Evolutionary conservation across 1,284 basidiomycete genomes (phyloP).

Genomic region (Cerrena zonata): DNA sequence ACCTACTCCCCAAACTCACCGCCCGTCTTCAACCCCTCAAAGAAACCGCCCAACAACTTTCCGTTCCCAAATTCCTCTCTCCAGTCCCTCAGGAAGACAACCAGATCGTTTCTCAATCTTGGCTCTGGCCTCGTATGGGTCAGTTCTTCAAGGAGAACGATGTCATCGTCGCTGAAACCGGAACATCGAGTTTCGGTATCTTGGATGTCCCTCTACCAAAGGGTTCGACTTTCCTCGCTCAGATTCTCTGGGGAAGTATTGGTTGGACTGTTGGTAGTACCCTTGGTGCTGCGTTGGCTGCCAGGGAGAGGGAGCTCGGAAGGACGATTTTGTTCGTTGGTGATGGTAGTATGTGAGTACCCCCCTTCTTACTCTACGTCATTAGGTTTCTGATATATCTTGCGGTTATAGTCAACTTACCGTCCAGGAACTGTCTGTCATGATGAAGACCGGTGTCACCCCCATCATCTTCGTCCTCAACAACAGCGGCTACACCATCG

Average conservation of each 20-base stretch:
- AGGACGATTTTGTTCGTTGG: conserved; percentile 85
- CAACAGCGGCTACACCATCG: conserved; percentile 87
- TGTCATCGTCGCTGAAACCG: conserved; percentile 82
- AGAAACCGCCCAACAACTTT: conserved; percentile 34
- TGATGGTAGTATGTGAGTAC: conserved; percentile 65
- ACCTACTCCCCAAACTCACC: conserved; percentile 64
- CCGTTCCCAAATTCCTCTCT: conserved; percentile 44
- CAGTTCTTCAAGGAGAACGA: conserved; percentile 75
- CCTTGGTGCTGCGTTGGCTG: conserved; percentile 76
- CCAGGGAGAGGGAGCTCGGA: conserved; percentile 54
- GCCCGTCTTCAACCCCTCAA: conserved; percentile 43
- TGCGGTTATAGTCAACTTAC: conserved; percentile 51
- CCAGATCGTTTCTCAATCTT: conserved; percentile 63
- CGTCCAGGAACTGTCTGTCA: conserved; percentile 74
- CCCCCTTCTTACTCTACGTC: conserved; percentile 1
- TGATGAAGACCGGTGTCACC: conserved; percentile 62
- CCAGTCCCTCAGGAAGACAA: conserved; percentile 45
- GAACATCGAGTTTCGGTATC: conserved; percentile 33
- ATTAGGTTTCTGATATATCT: background rate
- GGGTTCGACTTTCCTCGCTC: conserved; percentile 60
- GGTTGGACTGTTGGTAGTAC: conserved; percentile 79
- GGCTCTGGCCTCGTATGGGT: conserved; percentile 82
- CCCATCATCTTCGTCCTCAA: conserved; percentile 85
- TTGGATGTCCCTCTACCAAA: conserved; percentile 73
- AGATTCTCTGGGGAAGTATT: conserved; percentile 83